Conservation (phyloP, 2,329 filamentous ascomycete genomes). For the Cytospora mali region DNA sequence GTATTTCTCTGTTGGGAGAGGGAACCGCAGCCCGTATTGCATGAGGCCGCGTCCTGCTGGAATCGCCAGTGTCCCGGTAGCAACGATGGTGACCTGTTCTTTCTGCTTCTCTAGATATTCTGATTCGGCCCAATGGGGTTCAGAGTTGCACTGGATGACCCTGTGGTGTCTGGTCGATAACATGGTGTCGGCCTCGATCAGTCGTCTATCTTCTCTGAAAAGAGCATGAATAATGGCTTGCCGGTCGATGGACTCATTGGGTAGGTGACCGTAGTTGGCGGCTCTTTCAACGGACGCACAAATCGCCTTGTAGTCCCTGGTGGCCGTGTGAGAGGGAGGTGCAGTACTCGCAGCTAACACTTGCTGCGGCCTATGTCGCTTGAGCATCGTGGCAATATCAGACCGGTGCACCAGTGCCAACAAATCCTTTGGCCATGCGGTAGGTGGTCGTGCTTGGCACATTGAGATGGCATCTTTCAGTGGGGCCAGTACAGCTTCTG, state of each 20-base stretch:
- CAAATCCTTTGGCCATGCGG: constrained; percentile 71
- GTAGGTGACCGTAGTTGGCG: constrained; percentile 12
- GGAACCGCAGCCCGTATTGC: constrained; percentile 84
- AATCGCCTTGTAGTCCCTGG: constrained; percentile 77
- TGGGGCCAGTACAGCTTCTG: constrained; percentile 79
- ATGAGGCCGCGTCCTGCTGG: constrained; percentile 85
- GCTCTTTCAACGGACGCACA: constrained; percentile 21
- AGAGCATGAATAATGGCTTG: constrained; percentile 82
- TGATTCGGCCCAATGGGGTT: constrained; percentile 80
- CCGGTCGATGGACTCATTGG: constrained; percentile 68
- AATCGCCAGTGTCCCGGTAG: constrained; percentile 84
- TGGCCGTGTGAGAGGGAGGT: constrained; percentile 63
- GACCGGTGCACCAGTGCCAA: constrained; percentile 78
- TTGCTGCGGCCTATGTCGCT: constrained; percentile 48
- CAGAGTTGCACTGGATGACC: constrained; percentile 73
- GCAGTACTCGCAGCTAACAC: constrained; percentile 46
- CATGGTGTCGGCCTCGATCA: constrained; percentile 81
- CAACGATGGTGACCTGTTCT: constrained; percentile 82
- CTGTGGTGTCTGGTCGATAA: constrained; percentile 84
- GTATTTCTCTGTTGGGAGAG: constrained; percentile 89
- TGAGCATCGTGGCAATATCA: constrained; percentile 72
- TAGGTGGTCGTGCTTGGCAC: constrained; percentile 81
- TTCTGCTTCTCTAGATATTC: constrained; percentile 92
- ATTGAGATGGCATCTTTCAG: constrained; percentile 82
- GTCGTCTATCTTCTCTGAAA: constrained; percentile 87